phyloP scores from a whole-genome alignment of 179 eudicot genomes.

The Nepenthes alata region DNA sequence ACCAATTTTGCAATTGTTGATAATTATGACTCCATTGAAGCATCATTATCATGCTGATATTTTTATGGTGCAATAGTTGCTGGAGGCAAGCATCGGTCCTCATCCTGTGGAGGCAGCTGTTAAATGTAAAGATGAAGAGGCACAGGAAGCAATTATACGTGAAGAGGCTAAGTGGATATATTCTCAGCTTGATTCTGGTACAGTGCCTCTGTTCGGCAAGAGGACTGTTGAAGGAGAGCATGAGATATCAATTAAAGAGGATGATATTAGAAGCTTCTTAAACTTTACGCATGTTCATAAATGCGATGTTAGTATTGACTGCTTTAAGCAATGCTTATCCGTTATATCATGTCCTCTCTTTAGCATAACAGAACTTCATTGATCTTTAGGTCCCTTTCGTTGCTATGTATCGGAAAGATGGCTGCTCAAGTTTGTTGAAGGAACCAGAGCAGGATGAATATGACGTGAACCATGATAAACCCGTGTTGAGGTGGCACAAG shows the following conservation, averaged over 20 bases:
- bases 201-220: constrained; percentile 34
- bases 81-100: constrained; percentile 73
- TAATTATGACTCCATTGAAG: no score
- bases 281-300: constrained; percentile 71
- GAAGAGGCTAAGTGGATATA: constrained; percentile 85
- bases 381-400: constrained; percentile 55
- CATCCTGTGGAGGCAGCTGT: constrained; percentile 34
- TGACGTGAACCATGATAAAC: constrained; percentile 27
- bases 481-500: constrained; percentile 63
- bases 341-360: neutral
- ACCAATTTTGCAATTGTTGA: no score
- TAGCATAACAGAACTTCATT: constrained; percentile 1
- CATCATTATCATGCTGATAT: no score
- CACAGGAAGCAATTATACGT: constrained; percentile 16
- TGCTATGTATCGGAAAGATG: constrained; percentile 85
- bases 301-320: constrained; percentile 56
- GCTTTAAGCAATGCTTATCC: constrained; percentile 3
- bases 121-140: constrained; percentile 11
- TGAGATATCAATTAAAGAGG: constrained; percentile 42
- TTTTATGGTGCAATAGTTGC: constrained; percentile 27
- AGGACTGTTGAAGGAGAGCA: constrained; percentile 33
- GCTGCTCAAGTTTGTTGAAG: constrained; percentile 52
- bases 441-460: constrained; percentile 35
- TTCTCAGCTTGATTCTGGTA: constrained; percentile 51
- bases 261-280: constrained; percentile 59